These are phyloP conservation scores for Macrolepiota albuminosa DNA, from an alignment of 768 basidiomycete genomes.

Conservation along the genomic window DNA sequence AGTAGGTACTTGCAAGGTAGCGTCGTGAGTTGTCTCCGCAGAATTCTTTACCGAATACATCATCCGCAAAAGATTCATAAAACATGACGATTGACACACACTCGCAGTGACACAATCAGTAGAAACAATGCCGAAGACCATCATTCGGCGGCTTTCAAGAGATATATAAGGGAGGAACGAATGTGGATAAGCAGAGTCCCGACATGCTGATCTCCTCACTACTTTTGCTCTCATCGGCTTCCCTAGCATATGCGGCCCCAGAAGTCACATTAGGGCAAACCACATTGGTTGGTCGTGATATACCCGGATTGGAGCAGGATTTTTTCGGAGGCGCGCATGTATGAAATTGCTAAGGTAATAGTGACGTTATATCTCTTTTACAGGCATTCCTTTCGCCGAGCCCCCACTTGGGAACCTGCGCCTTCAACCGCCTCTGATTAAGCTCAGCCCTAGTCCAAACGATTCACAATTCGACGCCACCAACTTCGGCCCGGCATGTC, in stretches of 20 bases:
- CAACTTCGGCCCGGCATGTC: slow-evolving; percentile 33
- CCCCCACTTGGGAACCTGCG: slow-evolving; percentile 46
- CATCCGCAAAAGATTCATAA: neutral
- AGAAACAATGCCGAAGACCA: neutral
- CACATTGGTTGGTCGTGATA: slow-evolving; percentile 30
- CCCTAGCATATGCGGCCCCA: slow-evolving; percentile 20
- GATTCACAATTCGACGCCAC: slow-evolving; percentile 37
- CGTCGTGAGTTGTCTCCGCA: no score
- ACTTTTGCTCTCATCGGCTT: slow-evolving; percentile 1
- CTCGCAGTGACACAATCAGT: neutral
- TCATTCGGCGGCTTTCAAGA: neutral
- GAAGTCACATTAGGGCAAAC: slow-evolving; percentile 35
- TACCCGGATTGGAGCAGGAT: slow-evolving; percentile 31
- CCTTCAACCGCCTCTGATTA: slow-evolving; percentile 17
- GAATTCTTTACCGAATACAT: neutral
- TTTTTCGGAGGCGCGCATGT: slow-evolving; percentile 41
- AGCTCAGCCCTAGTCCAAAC: slow-evolving; percentile 35
- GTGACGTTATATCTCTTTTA: neutral
- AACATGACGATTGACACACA: neutral
- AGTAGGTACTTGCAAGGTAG: no score
- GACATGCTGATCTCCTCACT: neutral
- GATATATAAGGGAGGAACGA: neutral
- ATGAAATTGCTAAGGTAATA: neutral
- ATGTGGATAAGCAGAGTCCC: neutral
- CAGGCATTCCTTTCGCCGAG: slow-evolving; percentile 51